Percentiles rank a stretch among this genome's conserved stretches.
Evolutionary conservation across 768 basidiomycete species (phyloP).

Genomic region (Tulasnella sp.): DNA sequence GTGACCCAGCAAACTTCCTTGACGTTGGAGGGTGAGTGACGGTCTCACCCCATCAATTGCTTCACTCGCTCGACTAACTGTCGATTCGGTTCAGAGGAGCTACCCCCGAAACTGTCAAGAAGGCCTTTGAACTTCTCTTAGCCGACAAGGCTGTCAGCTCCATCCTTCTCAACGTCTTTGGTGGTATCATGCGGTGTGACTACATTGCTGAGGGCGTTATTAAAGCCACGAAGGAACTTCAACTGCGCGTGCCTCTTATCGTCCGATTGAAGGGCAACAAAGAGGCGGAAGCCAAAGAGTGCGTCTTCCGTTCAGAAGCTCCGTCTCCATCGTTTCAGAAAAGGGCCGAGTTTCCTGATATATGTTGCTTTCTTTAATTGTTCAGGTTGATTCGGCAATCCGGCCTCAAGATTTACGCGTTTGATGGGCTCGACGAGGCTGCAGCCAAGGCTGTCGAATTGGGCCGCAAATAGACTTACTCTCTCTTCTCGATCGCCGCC

Average conservation of each 20-base stretch:
- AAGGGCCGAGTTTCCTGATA: conserved; percentile 9
- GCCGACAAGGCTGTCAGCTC: conserved; percentile 88
- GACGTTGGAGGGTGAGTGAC: conserved; percentile 81
- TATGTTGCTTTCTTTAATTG: conserved; percentile 11
- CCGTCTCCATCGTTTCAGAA: conserved; percentile 9
- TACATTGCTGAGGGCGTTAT: conserved; percentile 98
- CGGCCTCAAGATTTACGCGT: conserved; percentile 85
- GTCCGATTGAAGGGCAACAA: conserved; percentile 97
- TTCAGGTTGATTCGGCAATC: conserved; percentile 84
- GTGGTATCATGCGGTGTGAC: conserved; percentile 98
- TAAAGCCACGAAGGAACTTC: conserved; percentile 88
- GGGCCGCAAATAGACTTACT: conserved; percentile 21
- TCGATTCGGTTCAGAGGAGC: conserved; percentile 54
- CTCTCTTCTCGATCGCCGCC: background rate
- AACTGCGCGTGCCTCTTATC: conserved; percentile 73
- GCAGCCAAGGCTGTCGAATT: conserved; percentile 68
- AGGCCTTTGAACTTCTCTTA: conserved; percentile 92
- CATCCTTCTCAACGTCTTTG: conserved; percentile 98
- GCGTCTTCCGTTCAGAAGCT: conserved; percentile 26
- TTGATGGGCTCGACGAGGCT: conserved; percentile 88
- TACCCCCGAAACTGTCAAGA: conserved; percentile 99
- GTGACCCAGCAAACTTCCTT: conserved; percentile 95
- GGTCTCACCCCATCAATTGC: background rate
- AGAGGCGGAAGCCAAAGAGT: conserved; percentile 92
- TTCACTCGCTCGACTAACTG: background rate